Base-by-base conservation (phyloP, 164 flowering plant genomes). In the Taxillus chinensis region DNA sequence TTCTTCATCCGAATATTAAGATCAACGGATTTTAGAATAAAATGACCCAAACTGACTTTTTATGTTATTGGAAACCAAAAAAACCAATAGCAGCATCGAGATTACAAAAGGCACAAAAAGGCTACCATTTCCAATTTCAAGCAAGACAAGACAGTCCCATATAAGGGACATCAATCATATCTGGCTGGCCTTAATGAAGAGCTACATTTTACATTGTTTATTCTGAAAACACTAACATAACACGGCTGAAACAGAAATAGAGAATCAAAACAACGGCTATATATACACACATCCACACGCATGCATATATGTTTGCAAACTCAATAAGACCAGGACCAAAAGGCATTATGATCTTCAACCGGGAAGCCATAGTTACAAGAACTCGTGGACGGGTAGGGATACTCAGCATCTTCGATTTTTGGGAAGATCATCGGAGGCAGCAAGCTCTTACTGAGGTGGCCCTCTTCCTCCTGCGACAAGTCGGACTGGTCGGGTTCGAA, bases 271-370 rank as follows among this genome's bases (percentile, higher is more conserved):
- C 43, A 41, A 37, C 8, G 41, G 41, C 51, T 11, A 53, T 7
- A 48, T 49, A 45, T 41, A 41, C 57, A 27, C 56, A 39, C 39
- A 38, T 15, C 16, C 43, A 56, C 7, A 39, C 27, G 27, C 27
- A 27, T 27, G 27, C 27, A 27, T 27, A 27, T 27, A 27, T 2
- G 27, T 27, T 27, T 27, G 55, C 39, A 62, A 59, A n/a, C 62
- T 65, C 51, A 80, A 58, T 62, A 75, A 51, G 83, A 70, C 88
- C 93, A 87, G 16, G 83, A 80, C 86, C 84, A 80, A 13, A 78
- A 65, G 62, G 83, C 66, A 17, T 85, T 6, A 9, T 43, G 81
- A 67, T 87, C 95, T 70, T 82, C 88, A 39, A 69, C 71, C 0
- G 71, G 79, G 73, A 77, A 74, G 54, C 74, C 84, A 46, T 73